Evolutionary conservation across 208 protist species (phyloP).

Genomic region (Trypanosomatidae sp.): DNA sequence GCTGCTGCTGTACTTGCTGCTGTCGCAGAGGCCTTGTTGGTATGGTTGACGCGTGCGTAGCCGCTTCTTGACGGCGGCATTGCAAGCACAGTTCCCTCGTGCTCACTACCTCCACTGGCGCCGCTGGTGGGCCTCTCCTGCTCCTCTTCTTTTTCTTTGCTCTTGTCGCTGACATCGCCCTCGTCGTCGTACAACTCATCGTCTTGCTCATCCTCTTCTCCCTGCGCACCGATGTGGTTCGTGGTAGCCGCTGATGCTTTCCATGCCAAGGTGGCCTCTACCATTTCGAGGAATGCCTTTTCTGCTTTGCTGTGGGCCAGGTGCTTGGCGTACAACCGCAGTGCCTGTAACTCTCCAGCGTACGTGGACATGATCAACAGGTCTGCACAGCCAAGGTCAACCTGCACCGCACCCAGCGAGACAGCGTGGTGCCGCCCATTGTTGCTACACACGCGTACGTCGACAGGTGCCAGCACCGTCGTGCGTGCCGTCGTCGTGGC

Average conservation of each 20-base stretch:
- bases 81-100: neutral
- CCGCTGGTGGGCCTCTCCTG: neutral
- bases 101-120: neutral
- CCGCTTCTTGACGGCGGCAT: neutral
- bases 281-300: conserved; percentile 27
- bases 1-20: neutral
- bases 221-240: neutral
- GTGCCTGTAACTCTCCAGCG: conserved; percentile 22
- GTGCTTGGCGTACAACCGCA: conserved; percentile 25
- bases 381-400: conserved; percentile 44
- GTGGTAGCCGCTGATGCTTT: conserved; percentile 17
- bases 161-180: neutral
- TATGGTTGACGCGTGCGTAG: neutral
- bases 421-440: conserved; percentile 44
- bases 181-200: neutral
- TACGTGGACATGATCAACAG: conserved; percentile 34
- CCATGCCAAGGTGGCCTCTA: conserved; percentile 38
- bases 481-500: conserved; percentile 38
- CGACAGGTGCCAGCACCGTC: conserved; percentile 42
- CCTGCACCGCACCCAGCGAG: conserved; percentile 27
- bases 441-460: conserved; percentile 29
- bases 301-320: conserved; percentile 37
- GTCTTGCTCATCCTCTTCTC: conserved; percentile 3
- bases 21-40: neutral
- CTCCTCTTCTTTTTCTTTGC: neutral